Evolutionary conservation across 2,329 filamentous ascomycete species (phyloP), one percentile per base, ranked within the genome.

Genomic region (Xylariaceae sp.): DNA sequence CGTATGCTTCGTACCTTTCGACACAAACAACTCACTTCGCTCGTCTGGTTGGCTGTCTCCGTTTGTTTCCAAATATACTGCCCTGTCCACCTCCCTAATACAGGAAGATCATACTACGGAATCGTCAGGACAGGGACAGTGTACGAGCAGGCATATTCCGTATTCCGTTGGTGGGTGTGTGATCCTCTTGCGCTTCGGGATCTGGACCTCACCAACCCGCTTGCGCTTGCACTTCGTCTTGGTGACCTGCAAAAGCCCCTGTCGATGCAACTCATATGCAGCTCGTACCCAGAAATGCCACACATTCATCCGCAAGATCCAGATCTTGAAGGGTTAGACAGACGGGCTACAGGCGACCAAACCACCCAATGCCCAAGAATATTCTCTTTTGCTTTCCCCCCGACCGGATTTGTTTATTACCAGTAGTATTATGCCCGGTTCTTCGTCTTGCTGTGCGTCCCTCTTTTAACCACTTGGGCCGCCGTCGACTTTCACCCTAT

Each of bases 261-360:
- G 37, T 59, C 47, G 54, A 63, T 59, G 56, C 56, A 57, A 57
- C 60, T 58, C 59, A 50, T 55, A 56, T 65, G 64, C 62, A 64
- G 60, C 56, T 60, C 37, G 53, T 55, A 51, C 55, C 59, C 50
- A 56, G 47, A 59, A 44, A 57, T 58, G 55, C 55, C 53, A 55
- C 60, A 37, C 57, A 58, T 60, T 63, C 62, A 59, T 37, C 62
- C 60, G 64, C 58, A 47, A 61, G 53, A 60, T 63, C 59, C 51
- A 64, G 60, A 63, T 62, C 62, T 60, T 35, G 35, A 56, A 58
- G 47, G 57, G 48, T 56, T 53, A 48, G 55, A 53, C 55, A 49
- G 55, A 55, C 56, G 34, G 23, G 23, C 23, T 30, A 30, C 23
- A 30, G 23, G 23, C 23, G 23, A 30, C 23, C 23, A 30, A 30